Percentiles rank a stretch among this genome's conserved stretches.
Evolutionary conservation across 352 stramenopile species (phyloP).

Genomic region (Phytophthora sp.): DNA sequence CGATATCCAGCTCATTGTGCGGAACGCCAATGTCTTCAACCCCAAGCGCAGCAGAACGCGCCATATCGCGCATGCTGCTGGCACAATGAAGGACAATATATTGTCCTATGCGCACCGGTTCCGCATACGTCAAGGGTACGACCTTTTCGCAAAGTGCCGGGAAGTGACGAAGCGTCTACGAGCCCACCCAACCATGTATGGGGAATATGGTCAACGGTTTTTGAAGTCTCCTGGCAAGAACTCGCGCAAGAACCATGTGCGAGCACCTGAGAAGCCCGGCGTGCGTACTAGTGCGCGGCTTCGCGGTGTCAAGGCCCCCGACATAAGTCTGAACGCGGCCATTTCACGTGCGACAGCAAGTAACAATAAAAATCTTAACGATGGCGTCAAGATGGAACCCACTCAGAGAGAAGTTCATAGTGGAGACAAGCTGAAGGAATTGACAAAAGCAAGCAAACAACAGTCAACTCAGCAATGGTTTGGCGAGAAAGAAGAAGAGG

Average conservation of each 20-base stretch:
- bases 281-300: slow-evolving; percentile 46
- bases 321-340: slow-evolving; percentile 36
- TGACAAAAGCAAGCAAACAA: neutral
- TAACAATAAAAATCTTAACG: slow-evolving; percentile 8
- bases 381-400: slow-evolving; percentile 27
- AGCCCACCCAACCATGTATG: slow-evolving; percentile 53
- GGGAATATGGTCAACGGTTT: slow-evolving; percentile 37
- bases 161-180: slow-evolving; percentile 74
- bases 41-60: slow-evolving; percentile 76
- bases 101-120: slow-evolving; percentile 89
- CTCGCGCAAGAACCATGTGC: slow-evolving; percentile 12
- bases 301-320: slow-evolving; percentile 54
- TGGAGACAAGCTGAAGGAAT: slow-evolving; percentile 1
- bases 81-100: slow-evolving; percentile 91
- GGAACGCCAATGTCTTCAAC: slow-evolving; percentile 92
- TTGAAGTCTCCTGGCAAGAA: slow-evolving; percentile 24
- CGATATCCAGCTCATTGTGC: slow-evolving; percentile 89
- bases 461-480: slow-evolving; percentile 47
- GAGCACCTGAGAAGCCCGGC: slow-evolving; percentile 21
- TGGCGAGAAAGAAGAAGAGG: slow-evolving; percentile 29
- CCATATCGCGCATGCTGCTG: slow-evolving; percentile 81
- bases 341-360: slow-evolving; percentile 16
- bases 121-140: slow-evolving; percentile 85
- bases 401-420: slow-evolving; percentile 6
- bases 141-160: slow-evolving; percentile 88